Evolutionary conservation across 257 asterid species (phyloP), one percentile per base, ranked within the genome.

Genomic region (Solanum microdontum): DNA sequence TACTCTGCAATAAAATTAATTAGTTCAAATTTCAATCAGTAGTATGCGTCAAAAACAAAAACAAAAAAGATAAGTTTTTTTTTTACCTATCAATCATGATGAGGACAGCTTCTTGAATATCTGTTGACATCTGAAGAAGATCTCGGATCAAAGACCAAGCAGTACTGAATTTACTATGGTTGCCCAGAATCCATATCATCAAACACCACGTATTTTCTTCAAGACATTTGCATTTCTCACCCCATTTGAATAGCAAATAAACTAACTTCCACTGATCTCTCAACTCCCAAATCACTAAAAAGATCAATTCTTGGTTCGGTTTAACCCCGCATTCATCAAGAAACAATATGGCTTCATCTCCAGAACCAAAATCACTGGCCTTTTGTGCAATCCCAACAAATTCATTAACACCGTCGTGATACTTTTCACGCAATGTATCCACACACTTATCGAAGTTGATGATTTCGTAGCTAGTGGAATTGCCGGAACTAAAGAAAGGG

Each of bases 101-200:
- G 91, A 95, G 91, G 89, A 97, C 91, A 43, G 97, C 96, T 73
- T 93, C 92, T 51, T 92, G 93, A 88, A 95, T 87, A 72, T 94
- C 92, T 91, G 85, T 87, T 1, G 97, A 94, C 75, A 72, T 87
- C 37, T 86, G 91, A 86, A 89, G 87, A 77, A 94, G 92, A 87
- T 92, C 98, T 30, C 91, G 93, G 88, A 95, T 92, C 58, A 97
- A 86, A 83, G 98, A 91, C 99, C 98, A 97, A 70, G 98, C 98
- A 88, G 95, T 95, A 83, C 97, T 91, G 92, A 95, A 97, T 92
- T 95, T 97, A 51, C 84, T 86, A 87, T 94, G 97, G 85, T 94
- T 94, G 39, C 98, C 98, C 92, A 97, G 87, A 33, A 97, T 86
- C 99, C 98, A 95, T 87, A 94, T 90, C 94, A 94, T 92, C 94